Base-by-base conservation (phyloP, 371 early-diverging fungal genomes). In the Blakeslea trispora region DNA sequence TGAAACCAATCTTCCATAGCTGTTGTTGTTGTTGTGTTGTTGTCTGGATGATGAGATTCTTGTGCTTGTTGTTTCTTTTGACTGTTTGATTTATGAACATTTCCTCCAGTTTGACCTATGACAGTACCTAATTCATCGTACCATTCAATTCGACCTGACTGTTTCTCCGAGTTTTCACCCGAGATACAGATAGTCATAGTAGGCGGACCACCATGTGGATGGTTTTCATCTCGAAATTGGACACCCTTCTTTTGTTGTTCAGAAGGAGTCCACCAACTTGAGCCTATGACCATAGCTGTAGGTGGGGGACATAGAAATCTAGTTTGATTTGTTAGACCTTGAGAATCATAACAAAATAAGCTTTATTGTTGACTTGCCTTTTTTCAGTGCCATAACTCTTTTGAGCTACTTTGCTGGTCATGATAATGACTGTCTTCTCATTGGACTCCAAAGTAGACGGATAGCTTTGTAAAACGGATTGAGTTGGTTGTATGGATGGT, bases 291-390 rank as follows among this genome's bases (percentile, higher is more conserved):
- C 50, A 89, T 76, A 1, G 88, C 81, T 7, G 89, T 90, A 3
- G 91, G 91, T 15, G 91, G 91, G 17, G 91, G 91, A 54, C 91
- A 90, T n/a, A 91, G 56, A 56, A 91, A 90, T 60, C 80, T 76
- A 35, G n/a, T n/a, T 7, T 15, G 14, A 21, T 34, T 28, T 18
- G 11, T 28, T 45, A 37, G 49, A 57, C 54, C 89, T 6, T 32
- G n/a, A n/a, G n/a, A n/a, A 32, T 32, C 6, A 32, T 10, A 32
- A 6, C 7, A 17, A 15, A 42, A 17, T 35, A 5, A 41, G 23
- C n/a, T n/a, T n/a, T n/a, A n/a, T n/a, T n/a, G n/a, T n/a, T n/a
- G 17, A 22, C 37, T 44, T 45, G 61, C 59, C 90, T 81, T 64
- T 90, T 90, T 56, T 90, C 90, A 14, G 89, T 87, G 18, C 90